These are phyloP conservation scores for Candida mesenterica DNA, from an alignment of 1,139 yeast species.

Conservation along the genomic window DNA sequence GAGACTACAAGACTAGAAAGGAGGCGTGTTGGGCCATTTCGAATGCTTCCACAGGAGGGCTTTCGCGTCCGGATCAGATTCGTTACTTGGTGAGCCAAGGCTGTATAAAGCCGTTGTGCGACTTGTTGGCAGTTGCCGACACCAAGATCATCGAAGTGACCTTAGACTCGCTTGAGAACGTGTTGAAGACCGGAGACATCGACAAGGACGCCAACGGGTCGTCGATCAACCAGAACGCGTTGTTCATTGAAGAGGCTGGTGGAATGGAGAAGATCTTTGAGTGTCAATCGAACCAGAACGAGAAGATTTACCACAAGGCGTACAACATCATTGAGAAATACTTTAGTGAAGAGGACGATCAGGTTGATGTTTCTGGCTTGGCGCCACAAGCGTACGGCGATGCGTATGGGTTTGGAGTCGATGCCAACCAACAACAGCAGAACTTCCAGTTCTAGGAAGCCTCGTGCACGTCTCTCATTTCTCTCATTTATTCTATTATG, in stretches of 20 bases:
- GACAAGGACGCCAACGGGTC: conserved; percentile 78
- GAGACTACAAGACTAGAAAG: conserved; percentile 93
- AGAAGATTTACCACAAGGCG: conserved; percentile 89
- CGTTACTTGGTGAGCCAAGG: conserved; percentile 92
- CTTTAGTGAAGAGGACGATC: conserved; percentile 77
- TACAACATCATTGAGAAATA: conserved; percentile 86
- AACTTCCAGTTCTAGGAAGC: conserved; percentile 46
- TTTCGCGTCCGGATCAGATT: conserved; percentile 88
- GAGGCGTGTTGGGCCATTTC: conserved; percentile 99
- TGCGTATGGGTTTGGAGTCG: conserved; percentile 83
- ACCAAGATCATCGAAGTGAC: conserved; percentile 92
- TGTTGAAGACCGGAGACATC: conserved; percentile 89
- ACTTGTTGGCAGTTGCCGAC: conserved; percentile 82
- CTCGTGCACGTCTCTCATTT: conserved; percentile 1
- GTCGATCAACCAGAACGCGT: conserved; percentile 78
- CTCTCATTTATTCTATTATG: not conserved
- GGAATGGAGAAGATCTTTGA: conserved; percentile 96
- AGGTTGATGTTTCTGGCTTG: conserved; percentile 71
- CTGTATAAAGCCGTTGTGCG: conserved; percentile 96
- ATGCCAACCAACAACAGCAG: conserved; percentile 39
- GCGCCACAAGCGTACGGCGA: conserved; percentile 84
- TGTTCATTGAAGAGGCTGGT: conserved; percentile 95
- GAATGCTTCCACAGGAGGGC: conserved; percentile 95
- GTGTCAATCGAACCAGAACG: conserved; percentile 89
- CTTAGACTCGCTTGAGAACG: conserved; percentile 90